These are phyloP conservation scores for Claviceps pazoutovae DNA, from an alignment of 2,329 filamentous ascomycete species.

Conservation along the genomic window DNA sequence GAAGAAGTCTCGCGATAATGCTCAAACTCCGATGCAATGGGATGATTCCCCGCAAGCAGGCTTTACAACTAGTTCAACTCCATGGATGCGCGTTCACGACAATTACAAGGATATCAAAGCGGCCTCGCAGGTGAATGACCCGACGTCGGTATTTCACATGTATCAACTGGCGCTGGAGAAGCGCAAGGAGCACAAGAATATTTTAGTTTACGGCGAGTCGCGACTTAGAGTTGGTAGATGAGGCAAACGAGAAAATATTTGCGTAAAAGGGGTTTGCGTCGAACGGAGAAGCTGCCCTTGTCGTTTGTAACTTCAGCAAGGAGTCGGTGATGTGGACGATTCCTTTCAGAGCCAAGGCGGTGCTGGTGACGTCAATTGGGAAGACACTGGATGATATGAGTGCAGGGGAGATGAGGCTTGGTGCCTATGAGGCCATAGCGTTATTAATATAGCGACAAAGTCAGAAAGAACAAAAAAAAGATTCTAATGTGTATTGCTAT, in stretches of 20 bases:
- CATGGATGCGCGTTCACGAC: constrained; percentile 61
- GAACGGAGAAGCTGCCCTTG: constrained; percentile 18
- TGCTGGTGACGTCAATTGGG: constrained; percentile 20
- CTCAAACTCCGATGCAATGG: constrained; percentile 62
- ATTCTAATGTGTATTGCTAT: not conserved
- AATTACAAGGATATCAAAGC: constrained; percentile 51
- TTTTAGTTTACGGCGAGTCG: constrained; percentile 54
- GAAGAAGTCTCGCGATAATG: constrained; percentile 53
- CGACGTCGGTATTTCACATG: constrained; percentile 41
- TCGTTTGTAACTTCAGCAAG: constrained; percentile 25
- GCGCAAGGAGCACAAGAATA: constrained; percentile 45
- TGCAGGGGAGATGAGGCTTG: constrained; percentile 16
- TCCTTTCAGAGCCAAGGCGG: constrained; percentile 15
- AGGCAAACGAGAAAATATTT: constrained; percentile 22
- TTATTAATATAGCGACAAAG: constrained; percentile 13
- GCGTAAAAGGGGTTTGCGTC: constrained; percentile 23
- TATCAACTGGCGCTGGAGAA: constrained; percentile 46
- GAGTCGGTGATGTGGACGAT: constrained; percentile 19
- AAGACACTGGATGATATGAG: constrained; percentile 16
- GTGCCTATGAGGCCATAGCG: constrained; percentile 23
- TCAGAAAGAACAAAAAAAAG: not conserved
- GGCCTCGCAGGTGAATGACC: constrained; percentile 32
- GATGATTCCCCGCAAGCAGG: constrained; percentile 43
- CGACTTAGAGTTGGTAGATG: constrained; percentile 24
- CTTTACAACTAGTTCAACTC: constrained; percentile 42